Evolutionary conservation across 2,329 filamentous ascomycete species (phyloP), one percentile per base, ranked within the genome.

Genomic region (Colletotrichum sp.): DNA sequence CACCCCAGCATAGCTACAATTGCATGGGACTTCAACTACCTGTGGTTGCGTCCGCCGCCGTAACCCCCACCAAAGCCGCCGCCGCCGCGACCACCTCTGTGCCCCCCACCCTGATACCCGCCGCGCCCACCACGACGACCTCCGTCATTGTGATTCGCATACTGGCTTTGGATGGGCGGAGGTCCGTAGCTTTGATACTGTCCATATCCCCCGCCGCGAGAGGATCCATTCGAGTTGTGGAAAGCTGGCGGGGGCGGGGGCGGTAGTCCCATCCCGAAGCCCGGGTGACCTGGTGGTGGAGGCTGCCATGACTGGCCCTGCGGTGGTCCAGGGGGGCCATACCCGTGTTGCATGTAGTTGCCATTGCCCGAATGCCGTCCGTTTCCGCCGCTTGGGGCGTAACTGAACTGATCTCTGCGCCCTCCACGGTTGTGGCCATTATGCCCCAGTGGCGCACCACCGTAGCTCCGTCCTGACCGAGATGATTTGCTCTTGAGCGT

Each of bases 391-490:
- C 79, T 78, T 7, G 82, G 81, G 5, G 85, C 86, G 81, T 92
- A 92, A 77, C 90, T 91, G 81, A 91, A 89, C 21, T 86, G 87
- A 64, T 85, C 85, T 43, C 86, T 84, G 74, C 71, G 86, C 64
- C 86, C 83, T 36, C 89, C 86, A 69, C 88, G 85, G 74, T 84
- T 81, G 73, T 89, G 84, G 30, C 87, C 86, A 83, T 76, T 86
- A 61, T 81, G 76, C 28, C 80, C 78, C 16, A 94, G 86, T 21
- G 92, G 92, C 7, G 89, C 93, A 43, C 94, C 94, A 14, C 94
- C 94, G 79, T 92, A 92, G 63, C 90, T 91, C 69, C 95, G 90
- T n/a, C 95, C 93, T 26, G 90, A 88, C 75, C 91, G 90, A 70
- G 90, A 87, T 38, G 93, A 87, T 81, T 94, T 93, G 69, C 90